Evolutionary conservation across 805 yeast species (phyloP).

Genomic region (Yamadazyma phyllophila): DNA sequence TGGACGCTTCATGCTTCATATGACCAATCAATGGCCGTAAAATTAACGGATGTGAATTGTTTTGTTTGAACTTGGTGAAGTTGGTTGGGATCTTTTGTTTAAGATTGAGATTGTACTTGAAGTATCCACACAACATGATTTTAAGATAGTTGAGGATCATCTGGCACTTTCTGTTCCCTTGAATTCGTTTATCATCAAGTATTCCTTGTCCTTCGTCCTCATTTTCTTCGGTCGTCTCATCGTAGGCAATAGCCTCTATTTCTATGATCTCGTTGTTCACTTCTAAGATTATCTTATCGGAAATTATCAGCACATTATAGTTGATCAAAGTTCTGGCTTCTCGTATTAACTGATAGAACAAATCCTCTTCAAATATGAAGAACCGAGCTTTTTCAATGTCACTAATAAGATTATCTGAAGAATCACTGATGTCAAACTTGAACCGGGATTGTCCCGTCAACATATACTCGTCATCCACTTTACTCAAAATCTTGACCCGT

Average conservation of each 20-base stretch:
- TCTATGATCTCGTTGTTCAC: slow-evolving; percentile 66
- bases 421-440: slow-evolving; percentile 16
- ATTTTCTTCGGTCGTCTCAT: slow-evolving; percentile 38
- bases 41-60: slow-evolving; percentile 44
- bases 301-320: slow-evolving; percentile 64
- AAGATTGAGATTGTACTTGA: slow-evolving; percentile 42
- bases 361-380: slow-evolving; percentile 83
- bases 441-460: slow-evolving; percentile 57
- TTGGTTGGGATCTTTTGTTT: slow-evolving; percentile 48
- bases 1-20: slow-evolving; percentile 49
- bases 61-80: slow-evolving; percentile 43
- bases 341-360: slow-evolving; percentile 70
- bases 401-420: slow-evolving; percentile 33
- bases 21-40: slow-evolving; percentile 59
- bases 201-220: slow-evolving; percentile 38
- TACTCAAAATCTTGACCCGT: slow-evolving; percentile 56
- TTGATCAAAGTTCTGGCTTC: slow-evolving; percentile 73
- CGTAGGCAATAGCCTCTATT: slow-evolving; percentile 57
- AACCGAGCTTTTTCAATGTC: slow-evolving; percentile 67
- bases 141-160: slow-evolving; percentile 52
- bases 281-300: slow-evolving; percentile 63
- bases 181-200: slow-evolving; percentile 28
- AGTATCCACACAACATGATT: slow-evolving; percentile 60
- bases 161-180: slow-evolving; percentile 47
- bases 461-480: slow-evolving; percentile 51